A percentile compares a stretch with the other conserved stretches of the same genome.
Conservation (phyloP, 2,329 filamentous ascomycete species). For the Paraphoma sp. region DNA sequence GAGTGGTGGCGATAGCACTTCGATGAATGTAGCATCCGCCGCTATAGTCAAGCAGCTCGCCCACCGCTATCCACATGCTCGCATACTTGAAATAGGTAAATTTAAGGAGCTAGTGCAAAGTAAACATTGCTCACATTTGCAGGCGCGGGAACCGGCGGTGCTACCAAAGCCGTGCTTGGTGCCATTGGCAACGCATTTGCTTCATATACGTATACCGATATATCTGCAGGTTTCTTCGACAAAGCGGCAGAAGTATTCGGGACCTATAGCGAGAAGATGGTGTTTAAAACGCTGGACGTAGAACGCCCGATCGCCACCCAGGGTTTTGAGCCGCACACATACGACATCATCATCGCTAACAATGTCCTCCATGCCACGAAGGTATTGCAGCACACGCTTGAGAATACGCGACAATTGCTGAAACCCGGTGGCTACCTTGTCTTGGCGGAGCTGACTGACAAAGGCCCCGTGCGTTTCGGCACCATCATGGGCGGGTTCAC, state of each 20-base stretch:
- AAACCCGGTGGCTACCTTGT: conserved; percentile 47
- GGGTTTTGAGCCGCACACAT: conserved; percentile 8
- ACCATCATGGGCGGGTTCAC: too few relatives aligned
- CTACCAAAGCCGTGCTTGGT: conserved; percentile 2
- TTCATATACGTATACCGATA: conserved; percentile 18
- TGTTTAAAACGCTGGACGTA: conserved; percentile 11
- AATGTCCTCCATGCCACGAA: conserved; percentile 17
- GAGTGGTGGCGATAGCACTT: neutral
- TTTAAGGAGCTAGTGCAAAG: too few relatives aligned
- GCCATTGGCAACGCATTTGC: neutral
- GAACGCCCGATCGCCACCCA: conserved; percentile 7
- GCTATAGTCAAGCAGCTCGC: conserved; percentile 1
- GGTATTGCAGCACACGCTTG: conserved; percentile 9
- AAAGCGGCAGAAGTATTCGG: neutral
- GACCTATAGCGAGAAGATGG: conserved; percentile 7
- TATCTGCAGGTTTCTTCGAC: conserved; percentile 8
- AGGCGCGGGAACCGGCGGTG: conserved; percentile 8
- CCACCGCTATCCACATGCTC: conserved; percentile 6
- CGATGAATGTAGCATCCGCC: neutral
- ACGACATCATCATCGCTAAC: conserved; percentile 26
- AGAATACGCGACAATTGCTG: conserved; percentile 17
- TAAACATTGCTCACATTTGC: too few relatives aligned
- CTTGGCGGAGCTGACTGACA: conserved; percentile 26
- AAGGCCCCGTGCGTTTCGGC: neutral
- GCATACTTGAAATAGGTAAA: conserved; percentile 5